Conservation (phyloP, 768 basidiomycete species). For the Podaxis sp. region DNA sequence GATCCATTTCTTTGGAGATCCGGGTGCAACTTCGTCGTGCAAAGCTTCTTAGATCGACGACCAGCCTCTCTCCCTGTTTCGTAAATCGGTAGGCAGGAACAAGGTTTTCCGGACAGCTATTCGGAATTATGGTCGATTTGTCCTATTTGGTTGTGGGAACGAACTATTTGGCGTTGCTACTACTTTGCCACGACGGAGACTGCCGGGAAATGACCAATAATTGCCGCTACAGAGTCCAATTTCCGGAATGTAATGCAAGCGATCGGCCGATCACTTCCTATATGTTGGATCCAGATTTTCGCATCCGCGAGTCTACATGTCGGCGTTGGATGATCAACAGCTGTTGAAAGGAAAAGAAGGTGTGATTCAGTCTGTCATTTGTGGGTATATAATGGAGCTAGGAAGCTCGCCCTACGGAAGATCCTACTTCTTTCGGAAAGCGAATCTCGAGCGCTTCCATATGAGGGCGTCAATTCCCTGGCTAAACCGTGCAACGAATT, state of each 20-base stretch:
- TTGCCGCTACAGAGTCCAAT: not conserved
- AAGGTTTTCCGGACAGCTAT: not conserved
- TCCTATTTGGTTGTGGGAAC: not conserved
- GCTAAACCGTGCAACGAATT: not conserved
- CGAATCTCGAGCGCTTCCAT: not conserved
- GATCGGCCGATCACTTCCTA: constrained; percentile 11
- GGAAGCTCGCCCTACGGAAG: constrained; percentile 1
- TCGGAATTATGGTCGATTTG: not conserved
- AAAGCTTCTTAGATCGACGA: not conserved
- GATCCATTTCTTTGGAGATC: too few relatives aligned
- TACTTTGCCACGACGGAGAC: not conserved
- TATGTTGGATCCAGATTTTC: not conserved
- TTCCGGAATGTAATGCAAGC: not conserved
- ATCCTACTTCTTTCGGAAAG: constrained; percentile 6
- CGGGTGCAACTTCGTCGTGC: too few relatives aligned
- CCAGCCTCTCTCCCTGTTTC: not conserved
- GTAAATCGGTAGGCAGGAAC: not conserved
- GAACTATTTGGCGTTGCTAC: not conserved
- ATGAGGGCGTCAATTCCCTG: not conserved
- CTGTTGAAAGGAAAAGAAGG: not conserved
- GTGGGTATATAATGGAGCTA: not conserved
- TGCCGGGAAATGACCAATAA: not conserved
- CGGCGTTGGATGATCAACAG: not conserved
- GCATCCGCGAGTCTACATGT: not conserved
- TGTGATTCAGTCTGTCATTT: constrained; percentile 1